Evolutionary conservation across 257 asterid genomes (phyloP).

Genomic region (Solanum ossicruentum): DNA sequence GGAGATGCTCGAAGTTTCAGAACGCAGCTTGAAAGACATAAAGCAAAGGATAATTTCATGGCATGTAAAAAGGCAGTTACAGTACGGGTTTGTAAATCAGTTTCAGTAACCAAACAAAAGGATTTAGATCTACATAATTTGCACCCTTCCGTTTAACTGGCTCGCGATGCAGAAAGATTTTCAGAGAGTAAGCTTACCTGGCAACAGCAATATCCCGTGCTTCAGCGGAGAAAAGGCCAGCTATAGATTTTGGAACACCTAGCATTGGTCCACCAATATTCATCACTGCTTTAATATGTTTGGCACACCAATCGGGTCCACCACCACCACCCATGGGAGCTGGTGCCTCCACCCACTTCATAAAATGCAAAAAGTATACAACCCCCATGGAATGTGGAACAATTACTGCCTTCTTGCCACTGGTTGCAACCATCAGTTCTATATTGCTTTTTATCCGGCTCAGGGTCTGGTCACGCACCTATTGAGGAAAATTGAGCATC

Average conservation of each 20-base stretch:
- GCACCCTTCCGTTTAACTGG: background rate
- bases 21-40: background rate
- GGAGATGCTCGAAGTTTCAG: background rate
- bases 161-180: background rate
- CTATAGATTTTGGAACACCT: constrained; percentile 75
- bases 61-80: background rate
- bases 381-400: constrained; percentile 96
- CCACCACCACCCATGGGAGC: constrained; percentile 95
- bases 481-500: constrained; percentile 1
- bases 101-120: background rate
- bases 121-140: background rate
- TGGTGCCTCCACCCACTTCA: constrained; percentile 96
- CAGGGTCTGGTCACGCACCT: constrained; percentile 75
- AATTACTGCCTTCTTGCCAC: constrained; percentile 68
- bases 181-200: constrained; percentile 18
- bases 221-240: constrained; percentile 80
- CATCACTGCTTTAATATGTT: constrained; percentile 74
- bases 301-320: constrained; percentile 89
- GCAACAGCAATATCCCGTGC: constrained; percentile 76
- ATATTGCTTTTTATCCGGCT: constrained; percentile 74
- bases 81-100: background rate
- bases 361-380: constrained; percentile 71
- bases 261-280: constrained; percentile 81
- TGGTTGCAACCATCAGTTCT: constrained; percentile 74
- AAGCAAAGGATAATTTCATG: background rate